phyloP scores from a whole-genome alignment of 78 protist species.

The Dictyostelium capitatum region DNA sequence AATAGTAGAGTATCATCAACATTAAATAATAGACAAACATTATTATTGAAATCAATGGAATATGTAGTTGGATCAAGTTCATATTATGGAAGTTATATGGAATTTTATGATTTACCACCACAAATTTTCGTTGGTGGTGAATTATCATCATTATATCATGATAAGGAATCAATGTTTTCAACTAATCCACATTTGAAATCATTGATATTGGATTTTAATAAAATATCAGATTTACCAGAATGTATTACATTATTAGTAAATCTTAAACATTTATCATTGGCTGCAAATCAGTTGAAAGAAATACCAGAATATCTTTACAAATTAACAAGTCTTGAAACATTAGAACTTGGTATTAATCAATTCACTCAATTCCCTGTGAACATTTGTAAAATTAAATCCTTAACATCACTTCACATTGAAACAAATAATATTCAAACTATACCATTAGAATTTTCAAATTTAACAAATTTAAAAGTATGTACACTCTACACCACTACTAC shows the following conservation, averaged over 20 bases:
- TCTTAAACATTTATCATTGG: constrained; percentile 37
- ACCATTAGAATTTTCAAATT: constrained; percentile 7
- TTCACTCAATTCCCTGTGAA: constrained; percentile 7
- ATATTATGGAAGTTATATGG: constrained; percentile 9
- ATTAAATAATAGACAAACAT: background rate
- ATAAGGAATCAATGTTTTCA: background rate
- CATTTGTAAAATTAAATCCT: constrained; percentile 12
- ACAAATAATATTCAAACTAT: constrained; percentile 10
- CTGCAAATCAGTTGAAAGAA: constrained; percentile 30
- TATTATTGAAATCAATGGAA: constrained; percentile 6
- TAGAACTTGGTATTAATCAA: constrained; percentile 38
- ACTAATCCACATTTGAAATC: constrained; percentile 4
- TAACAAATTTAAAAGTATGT: constrained; percentile 40
- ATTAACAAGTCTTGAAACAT: background rate
- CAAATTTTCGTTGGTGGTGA: constrained; percentile 12
- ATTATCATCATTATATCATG: background rate
- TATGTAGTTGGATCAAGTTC: constrained; percentile 1
- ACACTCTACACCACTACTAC: too few relatives aligned
- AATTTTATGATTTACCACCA: constrained; percentile 6
- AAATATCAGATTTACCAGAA: constrained; percentile 16
- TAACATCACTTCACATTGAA: constrained; percentile 37
- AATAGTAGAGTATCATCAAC: too few relatives aligned
- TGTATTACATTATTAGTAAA: constrained; percentile 8
- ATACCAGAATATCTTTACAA: constrained; percentile 14
- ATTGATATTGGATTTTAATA: constrained; percentile 54